Conservation (phyloP, 202 grass and related monocot genomes). For the Brachypodium distachyon region DNA sequence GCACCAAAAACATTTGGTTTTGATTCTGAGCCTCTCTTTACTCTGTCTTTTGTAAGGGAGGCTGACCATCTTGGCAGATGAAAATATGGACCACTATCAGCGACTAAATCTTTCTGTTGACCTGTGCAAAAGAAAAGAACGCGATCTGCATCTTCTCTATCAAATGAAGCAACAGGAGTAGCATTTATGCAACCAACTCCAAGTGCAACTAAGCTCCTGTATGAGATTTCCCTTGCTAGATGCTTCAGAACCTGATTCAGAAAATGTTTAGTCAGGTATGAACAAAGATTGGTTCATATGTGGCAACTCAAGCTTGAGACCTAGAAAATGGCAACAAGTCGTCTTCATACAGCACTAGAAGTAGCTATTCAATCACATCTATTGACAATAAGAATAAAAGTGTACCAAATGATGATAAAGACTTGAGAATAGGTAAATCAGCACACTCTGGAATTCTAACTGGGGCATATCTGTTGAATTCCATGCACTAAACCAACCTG, state of each 20-base stretch:
- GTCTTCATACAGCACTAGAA: not conserved
- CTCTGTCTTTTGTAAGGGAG: conserved; percentile 57
- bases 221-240: conserved; percentile 69
- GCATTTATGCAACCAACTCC: conserved; percentile 83
- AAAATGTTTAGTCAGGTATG: conserved; percentile 13
- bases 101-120: conserved; percentile 30
- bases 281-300: not conserved
- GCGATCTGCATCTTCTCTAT: conserved; percentile 77
- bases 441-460: not conserved
- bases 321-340: not conserved
- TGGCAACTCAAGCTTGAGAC: not conserved
- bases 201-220: conserved; percentile 85
- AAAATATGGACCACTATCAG: conserved; percentile 38
- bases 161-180: conserved; percentile 81
- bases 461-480: not conserved
- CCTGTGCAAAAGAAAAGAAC: conserved; percentile 87
- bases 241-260: conserved; percentile 73
- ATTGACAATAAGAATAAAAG: not conserved
- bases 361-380: not conserved
- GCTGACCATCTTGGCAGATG: conserved; percentile 63
- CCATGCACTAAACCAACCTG: conserved; percentile 55
- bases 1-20: conserved; percentile 24
- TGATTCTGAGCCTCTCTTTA: conserved; percentile 35
- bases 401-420: not conserved
- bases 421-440: not conserved